These are phyloP conservation scores for Trifolium pratense DNA, from an alignment of 306 rosid species.

Conservation along the genomic window DNA sequence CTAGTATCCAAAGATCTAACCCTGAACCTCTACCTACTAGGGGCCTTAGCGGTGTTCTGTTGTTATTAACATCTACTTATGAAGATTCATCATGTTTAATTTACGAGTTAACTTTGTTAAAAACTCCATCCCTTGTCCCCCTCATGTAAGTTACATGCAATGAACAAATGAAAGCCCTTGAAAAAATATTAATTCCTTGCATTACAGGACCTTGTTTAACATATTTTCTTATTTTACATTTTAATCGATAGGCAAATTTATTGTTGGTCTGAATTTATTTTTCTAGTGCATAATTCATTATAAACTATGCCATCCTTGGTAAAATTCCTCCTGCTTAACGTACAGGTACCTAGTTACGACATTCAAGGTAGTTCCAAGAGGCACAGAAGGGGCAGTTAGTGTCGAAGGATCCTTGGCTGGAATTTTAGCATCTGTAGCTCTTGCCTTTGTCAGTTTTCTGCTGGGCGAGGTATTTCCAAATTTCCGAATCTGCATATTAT, in stretches of 20 bases:
- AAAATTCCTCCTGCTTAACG: constrained; percentile 29
- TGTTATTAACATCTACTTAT: constrained; percentile 11
- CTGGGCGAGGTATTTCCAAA: constrained; percentile 70
- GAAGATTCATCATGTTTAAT: not conserved
- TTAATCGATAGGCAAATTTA: constrained; percentile 17
- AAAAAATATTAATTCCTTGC: constrained; percentile 19
- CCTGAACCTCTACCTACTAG: not conserved
- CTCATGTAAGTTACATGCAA: not conserved
- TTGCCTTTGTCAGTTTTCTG: constrained; percentile 68
- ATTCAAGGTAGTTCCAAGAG: constrained; percentile 91
- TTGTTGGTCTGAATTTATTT: constrained; percentile 19
- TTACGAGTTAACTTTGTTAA: not conserved
- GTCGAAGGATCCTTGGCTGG: constrained; percentile 95
- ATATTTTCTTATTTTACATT: constrained; percentile 17
- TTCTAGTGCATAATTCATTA: constrained; percentile 5
- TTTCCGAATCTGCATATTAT: constrained; percentile 14
- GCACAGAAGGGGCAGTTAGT: constrained; percentile 98
- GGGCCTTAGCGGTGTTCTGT: not conserved
- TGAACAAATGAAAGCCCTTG: constrained; percentile 23
- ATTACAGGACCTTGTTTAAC: constrained; percentile 1
- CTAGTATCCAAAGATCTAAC: not conserved
- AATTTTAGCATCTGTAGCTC: constrained; percentile 74
- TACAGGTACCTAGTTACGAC: constrained; percentile 89
- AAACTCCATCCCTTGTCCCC: not conserved
- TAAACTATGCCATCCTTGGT: constrained; percentile 2